Evolutionary conservation across 495 filamentous ascomycete genomes (phyloP).

Genomic region (Cladorrhinum samala): DNA sequence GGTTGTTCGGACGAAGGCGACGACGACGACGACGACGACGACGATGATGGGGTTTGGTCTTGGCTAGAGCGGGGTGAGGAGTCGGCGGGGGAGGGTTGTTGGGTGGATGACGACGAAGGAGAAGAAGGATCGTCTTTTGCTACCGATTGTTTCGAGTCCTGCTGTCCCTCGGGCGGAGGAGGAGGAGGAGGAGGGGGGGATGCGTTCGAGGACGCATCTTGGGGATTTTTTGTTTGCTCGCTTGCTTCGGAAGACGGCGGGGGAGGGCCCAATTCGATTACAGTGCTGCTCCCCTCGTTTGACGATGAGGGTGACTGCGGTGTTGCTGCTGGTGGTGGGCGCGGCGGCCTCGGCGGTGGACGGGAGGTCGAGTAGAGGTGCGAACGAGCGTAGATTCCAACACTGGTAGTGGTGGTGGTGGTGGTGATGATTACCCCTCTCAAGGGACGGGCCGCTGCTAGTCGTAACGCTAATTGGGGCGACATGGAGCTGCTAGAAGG

Average conservation of each 20-base stretch:
- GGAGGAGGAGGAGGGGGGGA: background rate
- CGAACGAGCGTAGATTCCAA: background rate
- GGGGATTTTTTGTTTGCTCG: background rate
- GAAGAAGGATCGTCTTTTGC: background rate
- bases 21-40: background rate
- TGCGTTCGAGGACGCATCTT: background rate
- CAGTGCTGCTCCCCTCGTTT: background rate
- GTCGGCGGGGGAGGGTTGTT: no score
- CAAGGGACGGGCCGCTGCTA: constrained; percentile 24
- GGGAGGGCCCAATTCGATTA: background rate
- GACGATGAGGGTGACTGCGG: background rate
- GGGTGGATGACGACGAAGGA: background rate
- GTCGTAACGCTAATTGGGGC: constrained; percentile 21
- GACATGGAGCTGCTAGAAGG: constrained; percentile 27
- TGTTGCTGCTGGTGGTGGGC: constrained; percentile 1
- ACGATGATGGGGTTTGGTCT: background rate
- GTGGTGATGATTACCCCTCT: constrained; percentile 14
- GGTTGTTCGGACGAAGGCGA: no score
- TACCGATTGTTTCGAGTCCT: background rate
- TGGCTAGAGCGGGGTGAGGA: no score
- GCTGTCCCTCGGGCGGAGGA: background rate
- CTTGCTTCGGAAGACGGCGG: background rate
- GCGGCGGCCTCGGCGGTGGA: constrained; percentile 11
- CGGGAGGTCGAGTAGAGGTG: constrained; percentile 18
- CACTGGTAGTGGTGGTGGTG: constrained; percentile 13